Evolutionary conservation across 176 grass and related monocot species (phyloP).

Genomic region (Musa beccarii): DNA sequence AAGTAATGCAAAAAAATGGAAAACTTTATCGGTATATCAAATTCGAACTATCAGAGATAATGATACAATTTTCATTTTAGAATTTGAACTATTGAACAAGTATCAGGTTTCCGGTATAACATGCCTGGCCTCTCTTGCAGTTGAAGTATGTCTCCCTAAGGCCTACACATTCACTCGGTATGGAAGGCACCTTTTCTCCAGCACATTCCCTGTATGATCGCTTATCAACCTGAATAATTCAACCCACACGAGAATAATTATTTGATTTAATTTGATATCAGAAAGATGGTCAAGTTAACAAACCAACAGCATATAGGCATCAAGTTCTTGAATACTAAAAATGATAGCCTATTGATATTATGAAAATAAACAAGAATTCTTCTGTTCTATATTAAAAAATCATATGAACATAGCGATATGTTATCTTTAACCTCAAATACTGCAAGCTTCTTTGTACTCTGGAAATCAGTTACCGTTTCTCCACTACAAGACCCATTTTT

Average conservation of each 20-base stretch:
- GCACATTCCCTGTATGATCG: conserved; percentile 84
- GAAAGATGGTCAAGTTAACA: background rate
- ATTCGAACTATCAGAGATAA: background rate
- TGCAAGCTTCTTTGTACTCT: background rate
- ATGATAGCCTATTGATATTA: background rate
- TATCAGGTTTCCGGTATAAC: conserved; percentile 9
- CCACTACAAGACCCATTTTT: no score
- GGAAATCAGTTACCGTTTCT: background rate
- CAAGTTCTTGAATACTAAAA: background rate
- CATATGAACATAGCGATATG: background rate
- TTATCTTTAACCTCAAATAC: background rate
- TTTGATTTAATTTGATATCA: background rate
- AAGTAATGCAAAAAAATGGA: background rate
- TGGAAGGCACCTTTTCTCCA: conserved; percentile 84
- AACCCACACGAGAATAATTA: background rate
- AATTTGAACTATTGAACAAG: conserved; percentile 10
- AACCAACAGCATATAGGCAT: background rate
- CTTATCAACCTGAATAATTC: conserved; percentile 59
- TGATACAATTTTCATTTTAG: background rate
- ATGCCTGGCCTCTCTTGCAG: conserved; percentile 94
- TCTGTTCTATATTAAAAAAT: background rate
- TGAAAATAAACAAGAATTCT: background rate
- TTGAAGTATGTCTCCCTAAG: conserved; percentile 97
- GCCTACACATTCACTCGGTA: conserved; percentile 81
- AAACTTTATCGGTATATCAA: background rate